Evolutionary conservation across 2,329 filamentous ascomycete genomes (phyloP).

Genomic region (Aspergillus ustus): DNA sequence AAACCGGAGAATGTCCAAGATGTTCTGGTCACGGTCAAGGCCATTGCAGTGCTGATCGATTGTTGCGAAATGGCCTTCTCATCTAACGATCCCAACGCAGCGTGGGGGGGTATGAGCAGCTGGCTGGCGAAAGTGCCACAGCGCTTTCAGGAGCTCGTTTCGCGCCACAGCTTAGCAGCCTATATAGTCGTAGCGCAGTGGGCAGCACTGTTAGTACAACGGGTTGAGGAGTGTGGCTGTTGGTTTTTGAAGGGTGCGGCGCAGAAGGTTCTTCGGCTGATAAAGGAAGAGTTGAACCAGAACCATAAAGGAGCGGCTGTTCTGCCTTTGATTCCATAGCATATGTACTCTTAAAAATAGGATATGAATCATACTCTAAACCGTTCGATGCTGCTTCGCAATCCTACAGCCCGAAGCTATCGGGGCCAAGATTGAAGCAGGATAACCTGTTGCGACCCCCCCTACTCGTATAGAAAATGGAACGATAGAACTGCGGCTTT

Average conservation of each 20-base stretch:
- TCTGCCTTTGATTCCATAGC: not conserved
- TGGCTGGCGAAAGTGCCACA: slow-evolving; percentile 4
- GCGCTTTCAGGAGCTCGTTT: not conserved
- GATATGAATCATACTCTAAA: slow-evolving; percentile 36
- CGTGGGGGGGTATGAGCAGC: slow-evolving; percentile 3
- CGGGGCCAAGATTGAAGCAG: slow-evolving; percentile 38
- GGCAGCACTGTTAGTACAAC: slow-evolving; percentile 7
- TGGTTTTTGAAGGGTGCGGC: slow-evolving; percentile 9
- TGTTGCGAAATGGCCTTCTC: slow-evolving; percentile 5
- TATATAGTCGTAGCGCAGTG: slow-evolving; percentile 11
- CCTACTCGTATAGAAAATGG: slow-evolving; percentile 48
- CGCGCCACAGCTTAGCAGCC: not conserved
- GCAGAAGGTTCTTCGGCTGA: not conserved
- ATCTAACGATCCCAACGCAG: not conserved
- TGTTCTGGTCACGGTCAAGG: not conserved
- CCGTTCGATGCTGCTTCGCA: slow-evolving; percentile 39
- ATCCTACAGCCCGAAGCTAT: slow-evolving; percentile 37
- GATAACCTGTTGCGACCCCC: slow-evolving; percentile 44
- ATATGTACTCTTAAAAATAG: slow-evolving; percentile 15
- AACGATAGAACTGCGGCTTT: slow-evolving; percentile 46
- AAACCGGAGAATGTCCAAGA: slow-evolving; percentile 6
- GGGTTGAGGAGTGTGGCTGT: slow-evolving; percentile 4
- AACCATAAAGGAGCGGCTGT: not conserved
- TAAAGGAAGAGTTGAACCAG: not conserved
- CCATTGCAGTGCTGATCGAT: not conserved